phyloP scores from a whole-genome alignment of 305 asterid genomes.

The Fraxinus velutina region DNA sequence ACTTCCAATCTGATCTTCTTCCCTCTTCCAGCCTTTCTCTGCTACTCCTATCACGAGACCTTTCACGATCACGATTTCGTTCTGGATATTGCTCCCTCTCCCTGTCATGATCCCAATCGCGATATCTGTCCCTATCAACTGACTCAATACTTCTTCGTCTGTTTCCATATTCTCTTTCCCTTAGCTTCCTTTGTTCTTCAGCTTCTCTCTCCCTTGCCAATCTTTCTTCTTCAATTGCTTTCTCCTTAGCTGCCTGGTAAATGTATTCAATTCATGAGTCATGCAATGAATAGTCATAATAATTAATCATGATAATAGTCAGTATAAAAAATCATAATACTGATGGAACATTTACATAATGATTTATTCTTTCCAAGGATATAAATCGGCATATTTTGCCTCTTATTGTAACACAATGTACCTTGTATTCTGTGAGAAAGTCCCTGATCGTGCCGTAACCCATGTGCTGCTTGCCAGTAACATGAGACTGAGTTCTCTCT shows the following conservation, averaged over 20 bases:
- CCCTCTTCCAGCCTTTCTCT: constrained; percentile 38
- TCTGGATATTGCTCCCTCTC: constrained; percentile 52
- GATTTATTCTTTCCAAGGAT: not conserved
- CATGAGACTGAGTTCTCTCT: constrained; percentile 97
- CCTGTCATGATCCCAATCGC: constrained; percentile 54
- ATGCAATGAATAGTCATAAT: not conserved
- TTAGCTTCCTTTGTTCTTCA: constrained; percentile 71
- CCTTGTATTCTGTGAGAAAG: constrained; percentile 76
- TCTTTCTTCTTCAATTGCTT: constrained; percentile 77
- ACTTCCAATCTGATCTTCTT: not conserved
- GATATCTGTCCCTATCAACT: constrained; percentile 71
- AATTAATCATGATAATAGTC: not conserved
- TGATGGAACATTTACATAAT: not conserved
- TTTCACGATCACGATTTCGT: constrained; percentile 54
- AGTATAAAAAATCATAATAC: too few relatives aligned
- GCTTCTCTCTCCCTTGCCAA: constrained; percentile 81
- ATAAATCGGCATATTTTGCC: not conserved
- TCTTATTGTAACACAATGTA: constrained; percentile 10
- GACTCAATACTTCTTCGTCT: constrained; percentile 59
- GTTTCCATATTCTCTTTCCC: constrained; percentile 70
- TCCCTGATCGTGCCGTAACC: constrained; percentile 96
- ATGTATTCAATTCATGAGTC: constrained; percentile 20
- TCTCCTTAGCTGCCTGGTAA: constrained; percentile 72
- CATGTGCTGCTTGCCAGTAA: constrained; percentile 94
- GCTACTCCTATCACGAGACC: constrained; percentile 60